Evolutionary conservation across 108 stramenopile genomes (phyloP), one percentile per base, ranked within the genome.

Genomic region (Halocafeteria seosinensis): DNA sequence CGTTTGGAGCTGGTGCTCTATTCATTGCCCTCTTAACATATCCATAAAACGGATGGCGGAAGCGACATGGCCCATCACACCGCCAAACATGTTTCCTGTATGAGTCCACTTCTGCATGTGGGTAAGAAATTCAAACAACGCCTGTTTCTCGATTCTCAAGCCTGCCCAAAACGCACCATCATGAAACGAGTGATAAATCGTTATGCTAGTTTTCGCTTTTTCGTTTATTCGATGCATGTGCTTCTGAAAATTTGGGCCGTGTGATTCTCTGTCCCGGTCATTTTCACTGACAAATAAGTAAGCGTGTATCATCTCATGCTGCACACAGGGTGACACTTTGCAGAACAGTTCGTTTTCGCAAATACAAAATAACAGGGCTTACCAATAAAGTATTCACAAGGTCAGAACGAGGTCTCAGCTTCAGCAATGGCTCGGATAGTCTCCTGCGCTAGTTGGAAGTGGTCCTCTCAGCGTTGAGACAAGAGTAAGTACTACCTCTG

Each of bases 21-120:
- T 59, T 59, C 57, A 59, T 59, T 11, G 57, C 57, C 11, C 57
- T 33, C 57, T 30, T 59, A 17, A 59, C 57, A 17, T 2, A 27
- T 11, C 57, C 57, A 35, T 59, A 25, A 11, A 17, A 28, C 3
- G 52, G 52, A 5, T 21, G 28, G 13, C 25, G 17, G 27, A 2
- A 2, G 6, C 17, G n/a, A 35, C 57, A 59, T 13, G 25, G 5
- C 2, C 57, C 57, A 35, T 6, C 23, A 35, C 57, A 59, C 12
- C 57, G 57, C 57, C 57, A 59, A 17, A 21, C 21, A 35, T 59
- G 57, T 2, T 2, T 3, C 57, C 21, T 26, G 57, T 21, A 25
- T 35, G 2, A 1, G 57, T 30, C 2, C 57, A 59, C 57, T n/a
- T 59, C 57, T n/a, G n/a, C n/a, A n/a, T n/a, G n/a, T n/a, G n/a